Base-by-base conservation (phyloP, 208 protist species). In the Trypanosomatidae sp. region DNA sequence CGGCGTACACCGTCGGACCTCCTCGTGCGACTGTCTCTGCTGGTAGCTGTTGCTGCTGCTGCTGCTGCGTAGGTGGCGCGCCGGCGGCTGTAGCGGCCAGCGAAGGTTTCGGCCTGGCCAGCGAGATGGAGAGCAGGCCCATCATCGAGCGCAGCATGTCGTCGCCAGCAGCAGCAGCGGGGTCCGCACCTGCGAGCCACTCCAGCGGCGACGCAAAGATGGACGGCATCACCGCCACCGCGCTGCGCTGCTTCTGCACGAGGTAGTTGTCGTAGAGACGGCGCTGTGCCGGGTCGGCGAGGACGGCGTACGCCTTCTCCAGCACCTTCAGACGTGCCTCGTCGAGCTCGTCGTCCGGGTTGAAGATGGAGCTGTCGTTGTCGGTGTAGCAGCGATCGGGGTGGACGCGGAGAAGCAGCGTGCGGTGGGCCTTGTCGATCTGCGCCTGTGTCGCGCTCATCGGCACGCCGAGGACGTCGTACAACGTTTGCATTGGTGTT, bases 291-390 rank as follows among this genome's bases (percentile, higher is more conserved):
- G 60, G 59, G 64, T 85, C 70, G n/a, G 66, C 59, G 2, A 82
- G 55, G 3, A 77, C 43, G 0, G 62, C 52, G 47, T 73, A 46
- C 7, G 66, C 77, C 28, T 67, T 60, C 6, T 71, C 22, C 28
- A 82, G 55, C 39, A 71, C 30, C 19, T 15, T n/a, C 58, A 70
- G 2, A 4, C 66, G 71, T 1, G 9, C 62, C n/a, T 60, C 22
- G 33, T 82, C 77, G 17, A 69, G 19, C 6, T 76, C 30, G 0
- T 33, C 39, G 17, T 17, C 3, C 0, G 67, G 46, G 53, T 82
- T 76, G 66, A 62, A 82, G 19, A 62, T 12, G 4, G 67, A 33
- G 53, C 77, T 82, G 69, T 82, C 77, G 59, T 82, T 82, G 77
- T 82, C 77, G 64, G 62, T 52, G 30, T 71, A 77, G 66, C 62